phyloP scores from a whole-genome alignment of 202 grass and related monocot genomes.

The Panicum hallii region DNA sequence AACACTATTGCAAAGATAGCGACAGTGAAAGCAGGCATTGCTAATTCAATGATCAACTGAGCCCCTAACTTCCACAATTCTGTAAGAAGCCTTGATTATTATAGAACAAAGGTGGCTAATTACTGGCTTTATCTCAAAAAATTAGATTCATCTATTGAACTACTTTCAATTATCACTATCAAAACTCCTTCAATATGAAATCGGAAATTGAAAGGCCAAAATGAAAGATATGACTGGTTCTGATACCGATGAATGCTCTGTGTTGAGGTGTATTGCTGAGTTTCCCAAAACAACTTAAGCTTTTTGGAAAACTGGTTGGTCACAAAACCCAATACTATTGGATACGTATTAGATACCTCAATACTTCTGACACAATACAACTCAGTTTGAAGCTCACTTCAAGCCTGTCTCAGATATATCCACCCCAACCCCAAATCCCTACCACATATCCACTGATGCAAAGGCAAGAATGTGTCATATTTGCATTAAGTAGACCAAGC shows the following conservation, averaged over 20 bases:
- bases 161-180: slow-evolving; percentile 10
- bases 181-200: background rate
- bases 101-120: slow-evolving; percentile 10
- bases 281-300: background rate
- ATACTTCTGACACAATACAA: slow-evolving; percentile 11
- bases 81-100: slow-evolving; percentile 17
- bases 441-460: background rate
- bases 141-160: slow-evolving; percentile 7
- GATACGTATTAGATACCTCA: background rate
- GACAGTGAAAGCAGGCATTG: background rate
- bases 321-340: background rate
- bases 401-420: background rate
- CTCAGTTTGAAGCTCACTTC: slow-evolving; percentile 6
- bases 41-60: slow-evolving; percentile 29
- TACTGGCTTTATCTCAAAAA: background rate
- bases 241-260: background rate
- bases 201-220: slow-evolving; percentile 14
- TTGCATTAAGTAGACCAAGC: background rate
- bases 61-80: slow-evolving; percentile 6
- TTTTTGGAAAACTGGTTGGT: background rate
- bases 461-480: background rate
- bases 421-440: background rate
- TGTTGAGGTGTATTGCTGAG: background rate
- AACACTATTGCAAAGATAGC: background rate
- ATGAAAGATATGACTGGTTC: slow-evolving; percentile 19